These are phyloP conservation scores for Didymella glomerata DNA, from an alignment of 2,329 filamentous ascomycete genomes.

Conservation along the genomic window DNA sequence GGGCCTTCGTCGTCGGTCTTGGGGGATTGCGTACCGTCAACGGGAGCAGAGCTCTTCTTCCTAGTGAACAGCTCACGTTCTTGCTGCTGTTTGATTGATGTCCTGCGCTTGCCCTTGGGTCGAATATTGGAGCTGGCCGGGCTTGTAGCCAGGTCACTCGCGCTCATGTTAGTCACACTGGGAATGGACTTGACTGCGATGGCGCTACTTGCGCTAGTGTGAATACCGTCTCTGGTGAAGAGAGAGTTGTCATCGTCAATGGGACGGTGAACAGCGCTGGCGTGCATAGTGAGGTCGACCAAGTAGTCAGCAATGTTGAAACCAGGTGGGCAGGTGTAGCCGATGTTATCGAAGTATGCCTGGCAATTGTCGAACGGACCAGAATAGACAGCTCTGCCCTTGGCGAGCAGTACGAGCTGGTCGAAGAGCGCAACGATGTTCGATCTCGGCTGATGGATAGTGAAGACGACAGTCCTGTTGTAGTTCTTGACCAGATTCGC, in stretches of 20 bases:
- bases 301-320: slow-evolving; percentile 99
- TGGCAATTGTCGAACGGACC: slow-evolving; percentile 90
- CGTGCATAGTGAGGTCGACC: slow-evolving; percentile 97
- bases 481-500: slow-evolving; percentile 95
- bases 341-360: slow-evolving; percentile 88
- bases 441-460: slow-evolving; percentile 95
- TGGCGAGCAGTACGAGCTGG: slow-evolving; percentile 86
- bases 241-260: slow-evolving; percentile 66
- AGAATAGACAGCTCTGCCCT: slow-evolving; percentile 90
- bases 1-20: slow-evolving; percentile 69
- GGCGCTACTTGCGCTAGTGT: slow-evolving; percentile 84
- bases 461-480: slow-evolving; percentile 96
- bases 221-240: slow-evolving; percentile 69
- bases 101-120: slow-evolving; percentile 73
- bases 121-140: slow-evolving; percentile 69
- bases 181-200: slow-evolving; percentile 89
- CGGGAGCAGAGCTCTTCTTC: slow-evolving; percentile 68
- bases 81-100: slow-evolving; percentile 85
- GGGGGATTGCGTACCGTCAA: slow-evolving; percentile 64
- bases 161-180: slow-evolving; percentile 79
- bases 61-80: slow-evolving; percentile 90
- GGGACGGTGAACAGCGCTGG: slow-evolving; percentile 66
- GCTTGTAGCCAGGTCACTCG: slow-evolving; percentile 66
- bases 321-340: slow-evolving; percentile 91
- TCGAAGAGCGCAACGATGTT: slow-evolving; percentile 99